phyloP scores from a whole-genome alignment of 768 basidiomycete species.

The Trametopsis cervina region DNA sequence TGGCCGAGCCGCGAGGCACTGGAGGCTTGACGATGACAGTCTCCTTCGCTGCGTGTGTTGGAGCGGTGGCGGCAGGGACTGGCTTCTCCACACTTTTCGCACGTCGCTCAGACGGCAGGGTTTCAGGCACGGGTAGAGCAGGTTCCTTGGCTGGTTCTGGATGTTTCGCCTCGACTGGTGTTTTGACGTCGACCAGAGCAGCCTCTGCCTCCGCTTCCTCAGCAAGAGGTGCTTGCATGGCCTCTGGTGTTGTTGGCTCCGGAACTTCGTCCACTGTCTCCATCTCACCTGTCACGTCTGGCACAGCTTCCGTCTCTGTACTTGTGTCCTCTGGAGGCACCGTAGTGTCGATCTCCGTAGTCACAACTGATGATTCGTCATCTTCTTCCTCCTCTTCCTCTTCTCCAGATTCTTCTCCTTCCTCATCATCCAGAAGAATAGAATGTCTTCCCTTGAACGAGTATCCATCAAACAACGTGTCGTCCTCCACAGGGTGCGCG shows the following conservation, averaged over 20 bases:
- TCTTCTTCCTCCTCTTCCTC: constrained; percentile 37
- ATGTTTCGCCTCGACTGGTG: not conserved
- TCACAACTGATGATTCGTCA: constrained; percentile 22
- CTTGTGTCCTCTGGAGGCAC: constrained; percentile 11
- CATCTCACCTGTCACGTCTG: constrained; percentile 24
- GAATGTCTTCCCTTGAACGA: constrained; percentile 87
- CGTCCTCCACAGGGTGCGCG: constrained; percentile 47
- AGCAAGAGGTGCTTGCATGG: constrained; percentile 36
- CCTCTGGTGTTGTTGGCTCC: constrained; percentile 77
- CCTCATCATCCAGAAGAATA: constrained; percentile 67
- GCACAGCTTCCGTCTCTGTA: not conserved
- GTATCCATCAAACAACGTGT: constrained; percentile 80
- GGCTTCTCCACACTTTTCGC: not conserved
- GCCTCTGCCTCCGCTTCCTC: constrained; percentile 13
- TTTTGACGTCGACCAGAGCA: constrained; percentile 1
- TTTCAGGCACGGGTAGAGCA: not conserved
- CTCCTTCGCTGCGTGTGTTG: too few relatives aligned
- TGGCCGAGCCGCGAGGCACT: constrained; percentile 9
- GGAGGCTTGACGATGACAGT: constrained; percentile 12
- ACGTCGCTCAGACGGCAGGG: not conserved
- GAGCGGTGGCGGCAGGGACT: constrained; percentile 6
- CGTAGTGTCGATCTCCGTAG: constrained; percentile 17
- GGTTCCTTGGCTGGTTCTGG: not conserved
- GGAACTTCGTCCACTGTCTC: constrained; percentile 26
- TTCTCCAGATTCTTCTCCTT: constrained; percentile 43